Evolutionary conservation across 129 eudicot genomes (phyloP).

Genomic region (Scalesia atractyloides): DNA sequence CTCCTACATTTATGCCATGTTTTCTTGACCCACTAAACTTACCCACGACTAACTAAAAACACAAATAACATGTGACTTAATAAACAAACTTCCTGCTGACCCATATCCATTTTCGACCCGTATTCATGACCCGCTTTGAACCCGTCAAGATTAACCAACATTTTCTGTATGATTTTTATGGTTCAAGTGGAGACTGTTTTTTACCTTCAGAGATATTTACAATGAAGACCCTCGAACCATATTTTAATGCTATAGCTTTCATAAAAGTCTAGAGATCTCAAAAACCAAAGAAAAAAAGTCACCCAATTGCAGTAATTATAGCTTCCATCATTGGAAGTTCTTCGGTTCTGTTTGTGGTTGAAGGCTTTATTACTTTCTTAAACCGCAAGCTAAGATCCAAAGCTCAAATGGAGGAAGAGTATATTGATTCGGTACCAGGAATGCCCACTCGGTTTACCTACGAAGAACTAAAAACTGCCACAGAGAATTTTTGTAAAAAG

Average conservation of each 20-base stretch:
- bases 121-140: no score
- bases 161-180: no score
- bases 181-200: neutral
- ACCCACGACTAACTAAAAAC: no score
- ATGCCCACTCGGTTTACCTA: constrained; percentile 36
- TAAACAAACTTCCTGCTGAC: no score
- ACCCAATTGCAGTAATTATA: neutral
- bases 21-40: no score
- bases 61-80: no score
- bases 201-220: constrained; percentile 36
- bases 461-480: constrained; percentile 12
- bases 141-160: no score
- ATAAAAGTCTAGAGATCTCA: constrained; percentile 28
- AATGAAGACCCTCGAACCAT: no score
- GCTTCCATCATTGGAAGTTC: constrained; percentile 9
- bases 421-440: constrained; percentile 19
- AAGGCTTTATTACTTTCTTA: neutral
- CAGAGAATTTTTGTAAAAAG: constrained; percentile 34
- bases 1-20: no score
- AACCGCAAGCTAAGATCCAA: neutral
- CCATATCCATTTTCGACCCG: no score
- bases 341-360: neutral
- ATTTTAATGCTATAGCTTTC: constrained; percentile 15
- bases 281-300: no score
- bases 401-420: constrained; percentile 19